These are phyloP conservation scores for Nannizzia gypsea DNA, from an alignment of 2,329 filamentous ascomycete species.

Conservation along the genomic window DNA sequence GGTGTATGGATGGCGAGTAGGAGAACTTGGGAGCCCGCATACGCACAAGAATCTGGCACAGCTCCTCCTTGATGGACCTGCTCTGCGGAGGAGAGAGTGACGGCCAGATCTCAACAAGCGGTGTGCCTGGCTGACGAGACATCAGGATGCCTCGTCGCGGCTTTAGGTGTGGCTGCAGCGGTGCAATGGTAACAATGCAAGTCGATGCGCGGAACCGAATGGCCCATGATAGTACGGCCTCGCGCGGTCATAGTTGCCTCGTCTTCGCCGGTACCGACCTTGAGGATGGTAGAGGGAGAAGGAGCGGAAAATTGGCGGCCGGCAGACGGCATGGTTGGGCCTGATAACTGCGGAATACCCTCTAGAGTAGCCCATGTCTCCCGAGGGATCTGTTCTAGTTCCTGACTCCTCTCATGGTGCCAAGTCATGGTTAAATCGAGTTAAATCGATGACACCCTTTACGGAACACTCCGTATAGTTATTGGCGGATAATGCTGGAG, in stretches of 20 bases:
- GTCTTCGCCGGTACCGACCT: constrained; percentile 9
- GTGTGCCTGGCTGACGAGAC: constrained; percentile 10
- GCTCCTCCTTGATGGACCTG: constrained; percentile 11
- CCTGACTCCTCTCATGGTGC: constrained; percentile 5
- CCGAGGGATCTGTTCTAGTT: neutral
- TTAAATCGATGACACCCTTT: neutral
- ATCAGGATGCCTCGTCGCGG: constrained; percentile 5
- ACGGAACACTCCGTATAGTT: neutral
- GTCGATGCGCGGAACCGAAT: constrained; percentile 12
- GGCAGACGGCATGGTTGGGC: constrained; percentile 11
- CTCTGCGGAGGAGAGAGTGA: constrained; percentile 12
- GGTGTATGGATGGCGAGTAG: constrained; percentile 15
- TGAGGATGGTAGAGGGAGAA: constrained; percentile 14
- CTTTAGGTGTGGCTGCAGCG: neutral
- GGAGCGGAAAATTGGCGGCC: constrained; percentile 10
- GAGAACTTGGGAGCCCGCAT: constrained; percentile 12
- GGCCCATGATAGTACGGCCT: constrained; percentile 12
- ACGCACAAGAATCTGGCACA: constrained; percentile 5
- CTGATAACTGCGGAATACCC: constrained; percentile 7
- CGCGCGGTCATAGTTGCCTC: constrained; percentile 13
- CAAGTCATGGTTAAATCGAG: neutral
- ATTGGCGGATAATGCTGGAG: neutral
- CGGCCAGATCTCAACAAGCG: constrained; percentile 13
- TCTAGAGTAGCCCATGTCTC: constrained; percentile 10
- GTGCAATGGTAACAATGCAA: constrained; percentile 1